These are phyloP conservation scores for Solanum chmielewskii DNA, from an alignment of 257 asterid species.

Conservation along the genomic window DNA sequence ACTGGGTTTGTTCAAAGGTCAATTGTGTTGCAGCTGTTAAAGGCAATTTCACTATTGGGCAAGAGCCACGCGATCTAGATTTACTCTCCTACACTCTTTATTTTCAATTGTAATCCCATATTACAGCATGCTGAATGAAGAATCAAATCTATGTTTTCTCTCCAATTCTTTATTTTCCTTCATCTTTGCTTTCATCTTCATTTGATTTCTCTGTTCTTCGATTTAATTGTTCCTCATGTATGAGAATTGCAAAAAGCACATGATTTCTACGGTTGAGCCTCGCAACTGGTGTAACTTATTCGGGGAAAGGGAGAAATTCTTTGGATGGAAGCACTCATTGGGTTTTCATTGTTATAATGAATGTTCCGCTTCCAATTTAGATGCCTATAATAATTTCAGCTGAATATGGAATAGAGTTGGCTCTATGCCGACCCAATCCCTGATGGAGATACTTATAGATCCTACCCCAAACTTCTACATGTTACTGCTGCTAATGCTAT, in stretches of 20 bases:
- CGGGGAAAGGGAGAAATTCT: not conserved
- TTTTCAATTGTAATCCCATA: not conserved
- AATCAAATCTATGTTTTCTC: not conserved
- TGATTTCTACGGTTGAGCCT: not conserved
- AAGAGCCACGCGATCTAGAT: not conserved
- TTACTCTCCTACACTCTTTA: not conserved
- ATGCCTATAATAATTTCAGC: not conserved
- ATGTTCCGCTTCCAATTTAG: not conserved
- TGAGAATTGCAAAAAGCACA: not conserved
- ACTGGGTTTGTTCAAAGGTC: not conserved
- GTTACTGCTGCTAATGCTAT: not conserved
- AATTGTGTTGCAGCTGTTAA: no score
- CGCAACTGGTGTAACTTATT: not conserved
- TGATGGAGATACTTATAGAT: not conserved
- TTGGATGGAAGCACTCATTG: not conserved
- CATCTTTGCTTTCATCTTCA: not conserved
- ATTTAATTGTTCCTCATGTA: not conserved
- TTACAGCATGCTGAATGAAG: not conserved
- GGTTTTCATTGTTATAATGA: not conserved
- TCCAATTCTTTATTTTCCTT: not conserved
- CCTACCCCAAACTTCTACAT: not conserved
- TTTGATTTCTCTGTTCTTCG: not conserved
- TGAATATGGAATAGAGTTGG: not conserved
- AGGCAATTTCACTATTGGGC: no score
- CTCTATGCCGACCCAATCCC: not conserved